Evolutionary conservation across 331 rosid species (phyloP).

Genomic region (Quercus lobata): DNA sequence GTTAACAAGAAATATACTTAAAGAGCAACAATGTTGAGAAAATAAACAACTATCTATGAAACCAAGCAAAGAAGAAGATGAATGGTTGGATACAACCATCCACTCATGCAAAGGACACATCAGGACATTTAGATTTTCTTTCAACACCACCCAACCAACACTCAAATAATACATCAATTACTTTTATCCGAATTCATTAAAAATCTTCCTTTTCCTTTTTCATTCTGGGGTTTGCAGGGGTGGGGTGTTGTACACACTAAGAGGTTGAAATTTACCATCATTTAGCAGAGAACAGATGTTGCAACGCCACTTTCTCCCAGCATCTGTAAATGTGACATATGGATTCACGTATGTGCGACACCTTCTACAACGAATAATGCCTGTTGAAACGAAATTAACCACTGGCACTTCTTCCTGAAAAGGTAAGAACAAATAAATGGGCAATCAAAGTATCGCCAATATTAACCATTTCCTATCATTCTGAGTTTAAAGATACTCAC

Average conservation of each 20-base stretch:
- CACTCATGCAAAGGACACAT: too few species aligned
- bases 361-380: constrained; percentile 96
- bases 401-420: constrained; percentile 89
- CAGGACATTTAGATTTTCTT: not conserved
- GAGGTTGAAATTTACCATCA: constrained; percentile 70
- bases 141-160: not conserved
- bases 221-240: not conserved
- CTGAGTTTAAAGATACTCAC: constrained; percentile 41
- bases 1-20: too few species aligned
- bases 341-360: constrained; percentile 97
- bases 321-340: constrained; percentile 83
- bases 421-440: constrained; percentile 10
- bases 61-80: too few species aligned
- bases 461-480: constrained; percentile 13
- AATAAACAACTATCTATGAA: too few species aligned
- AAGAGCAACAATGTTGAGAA: too few species aligned
- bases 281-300: constrained; percentile 85
- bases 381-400: constrained; percentile 68
- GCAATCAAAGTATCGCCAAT: not conserved
- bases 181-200: not conserved
- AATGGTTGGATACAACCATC: too few species aligned
- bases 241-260: not conserved
- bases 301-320: constrained; percentile 97
- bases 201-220: not conserved
- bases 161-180: not conserved